These are phyloP conservation scores for Ustilago shanxiensis DNA, from an alignment of 1,284 basidiomycete species.

Conservation along the genomic window DNA sequence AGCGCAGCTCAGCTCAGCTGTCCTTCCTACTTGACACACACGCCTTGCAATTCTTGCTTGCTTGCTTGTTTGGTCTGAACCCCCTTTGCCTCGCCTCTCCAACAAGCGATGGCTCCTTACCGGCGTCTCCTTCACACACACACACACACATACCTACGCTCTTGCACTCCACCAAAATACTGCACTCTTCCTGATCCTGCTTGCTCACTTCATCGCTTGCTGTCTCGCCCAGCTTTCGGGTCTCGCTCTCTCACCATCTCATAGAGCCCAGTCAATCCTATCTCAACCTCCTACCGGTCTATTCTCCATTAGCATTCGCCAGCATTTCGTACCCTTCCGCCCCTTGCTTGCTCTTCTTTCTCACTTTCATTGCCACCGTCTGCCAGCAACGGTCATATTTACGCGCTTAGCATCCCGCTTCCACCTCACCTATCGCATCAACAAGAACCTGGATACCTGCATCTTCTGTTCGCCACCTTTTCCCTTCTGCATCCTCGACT, in stretches of 20 bases:
- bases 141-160: no score
- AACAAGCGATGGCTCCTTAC: slow-evolving; percentile 8
- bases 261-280: no score
- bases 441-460: background rate
- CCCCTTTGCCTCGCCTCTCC: background rate
- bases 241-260: background rate
- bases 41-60: slow-evolving; percentile 2
- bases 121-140: background rate
- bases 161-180: no score
- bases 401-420: background rate
- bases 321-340: background rate
- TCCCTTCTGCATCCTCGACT: background rate
- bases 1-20: background rate
- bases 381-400: background rate
- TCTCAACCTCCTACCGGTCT: no score
- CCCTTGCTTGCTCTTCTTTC: slow-evolving; percentile 8
- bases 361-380: background rate
- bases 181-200: no score
- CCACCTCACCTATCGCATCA: background rate
- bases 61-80: slow-evolving; percentile 1
- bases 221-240: background rate
- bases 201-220: no score
- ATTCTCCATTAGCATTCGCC: slow-evolving; percentile 2
- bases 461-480: background rate
- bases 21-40: no score